These are phyloP conservation scores for Bipolaris gigantea DNA, from an alignment of 2,329 filamentous ascomycete species.

Conservation along the genomic window DNA sequence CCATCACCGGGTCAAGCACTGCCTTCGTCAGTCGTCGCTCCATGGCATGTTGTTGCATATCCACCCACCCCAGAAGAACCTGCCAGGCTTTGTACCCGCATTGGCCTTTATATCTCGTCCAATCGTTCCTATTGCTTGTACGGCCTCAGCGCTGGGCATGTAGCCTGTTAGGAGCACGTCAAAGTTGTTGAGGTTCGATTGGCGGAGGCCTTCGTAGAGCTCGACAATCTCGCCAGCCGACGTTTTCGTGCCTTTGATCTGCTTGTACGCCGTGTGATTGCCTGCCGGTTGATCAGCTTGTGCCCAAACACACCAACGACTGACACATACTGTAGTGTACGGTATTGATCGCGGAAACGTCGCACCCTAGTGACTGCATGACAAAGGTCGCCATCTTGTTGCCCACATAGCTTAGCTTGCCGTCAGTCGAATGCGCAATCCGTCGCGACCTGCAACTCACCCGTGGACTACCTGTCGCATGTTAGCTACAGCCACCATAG, in stretches of 20 bases:
- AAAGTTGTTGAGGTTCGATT: conserved; percentile 84
- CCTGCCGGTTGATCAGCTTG: conserved; percentile 55
- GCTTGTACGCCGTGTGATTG: conserved; percentile 91
- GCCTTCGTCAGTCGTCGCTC: conserved; percentile 18
- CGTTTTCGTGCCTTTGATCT: conserved; percentile 82
- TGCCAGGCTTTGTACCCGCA: conserved; percentile 64
- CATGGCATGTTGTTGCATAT: no score
- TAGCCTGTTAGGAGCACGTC: conserved; percentile 96
- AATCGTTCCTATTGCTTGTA: conserved; percentile 82
- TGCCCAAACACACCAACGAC: not conserved
- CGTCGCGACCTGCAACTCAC: conserved; percentile 53
- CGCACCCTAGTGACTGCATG: conserved; percentile 89
- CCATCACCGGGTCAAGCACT: conserved; percentile 97
- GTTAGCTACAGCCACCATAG: conserved; percentile 28
- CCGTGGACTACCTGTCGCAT: conserved; percentile 67
- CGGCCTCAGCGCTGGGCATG: conserved; percentile 81
- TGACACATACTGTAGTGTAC: conserved; percentile 82
- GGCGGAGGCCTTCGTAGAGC: conserved; percentile 80
- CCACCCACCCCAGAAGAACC: conserved; percentile 82
- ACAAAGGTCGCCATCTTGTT: conserved; percentile 97
- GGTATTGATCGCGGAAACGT: conserved; percentile 92
- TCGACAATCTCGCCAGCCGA: conserved; percentile 80
- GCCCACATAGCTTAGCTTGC: conserved; percentile 76
- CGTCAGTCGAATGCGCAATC: conserved; percentile 23
- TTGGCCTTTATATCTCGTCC: conserved; percentile 76